phyloP scores from a whole-genome alignment of 2,329 filamentous ascomycete genomes.

The Cordyceps farinosa region DNA sequence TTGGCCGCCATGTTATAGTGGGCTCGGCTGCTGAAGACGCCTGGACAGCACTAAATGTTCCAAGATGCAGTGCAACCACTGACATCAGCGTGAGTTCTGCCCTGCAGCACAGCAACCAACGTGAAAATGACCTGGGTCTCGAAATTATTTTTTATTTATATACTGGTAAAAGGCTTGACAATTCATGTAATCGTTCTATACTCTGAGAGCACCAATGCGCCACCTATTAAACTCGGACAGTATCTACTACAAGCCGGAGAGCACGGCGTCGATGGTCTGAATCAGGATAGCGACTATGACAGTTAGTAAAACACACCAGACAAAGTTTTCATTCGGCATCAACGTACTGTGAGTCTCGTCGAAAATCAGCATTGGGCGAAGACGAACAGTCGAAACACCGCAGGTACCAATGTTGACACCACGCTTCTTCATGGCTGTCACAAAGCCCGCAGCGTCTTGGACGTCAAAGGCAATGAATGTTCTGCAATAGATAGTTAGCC shows the following conservation, averaged over 20 bases:
- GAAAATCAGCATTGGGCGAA: constrained; percentile 68
- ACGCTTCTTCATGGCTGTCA: constrained; percentile 66
- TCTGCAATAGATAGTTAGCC: constrained; percentile 19
- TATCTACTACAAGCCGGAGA: constrained; percentile 24
- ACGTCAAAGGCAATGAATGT: constrained; percentile 82
- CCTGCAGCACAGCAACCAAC: too few species aligned
- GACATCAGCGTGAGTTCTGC: too few species aligned
- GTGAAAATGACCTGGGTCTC: not conserved
- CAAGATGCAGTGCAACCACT: too few species aligned
- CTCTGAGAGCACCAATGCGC: not conserved
- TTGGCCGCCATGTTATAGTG: too few species aligned
- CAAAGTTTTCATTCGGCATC: not conserved
- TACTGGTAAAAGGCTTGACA: not conserved
- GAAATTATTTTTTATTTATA: not conserved
- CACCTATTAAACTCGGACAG: too few species aligned
- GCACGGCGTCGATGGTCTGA: constrained; percentile 29
- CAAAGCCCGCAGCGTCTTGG: constrained; percentile 63
- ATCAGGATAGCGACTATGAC: constrained; percentile 25
- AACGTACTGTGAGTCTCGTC: constrained; percentile 43
- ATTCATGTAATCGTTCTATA: not conserved
- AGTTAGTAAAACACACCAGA: not conserved
- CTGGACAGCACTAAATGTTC: too few species aligned
- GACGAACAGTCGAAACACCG: constrained; percentile 63
- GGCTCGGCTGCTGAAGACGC: too few species aligned
- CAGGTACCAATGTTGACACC: constrained; percentile 78